Percentiles rank a stretch among this genome's conserved stretches.
These are phyloP conservation scores for Rhizopogon vulgaris DNA, from an alignment of 768 basidiomycete species.

Conservation along the genomic window DNA sequence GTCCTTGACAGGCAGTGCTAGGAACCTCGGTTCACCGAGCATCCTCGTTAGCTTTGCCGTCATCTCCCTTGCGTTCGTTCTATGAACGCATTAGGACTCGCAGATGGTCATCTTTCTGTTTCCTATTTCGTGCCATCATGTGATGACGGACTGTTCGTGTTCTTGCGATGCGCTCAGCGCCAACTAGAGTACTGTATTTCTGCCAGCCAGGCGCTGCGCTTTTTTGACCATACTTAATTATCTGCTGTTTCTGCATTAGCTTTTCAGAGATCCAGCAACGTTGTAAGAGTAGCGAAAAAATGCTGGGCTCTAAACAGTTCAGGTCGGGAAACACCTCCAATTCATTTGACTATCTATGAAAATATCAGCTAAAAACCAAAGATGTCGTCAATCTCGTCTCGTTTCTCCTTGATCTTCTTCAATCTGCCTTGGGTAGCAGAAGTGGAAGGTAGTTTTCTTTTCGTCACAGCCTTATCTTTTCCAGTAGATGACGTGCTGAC, in stretches of 20 bases:
- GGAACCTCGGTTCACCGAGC: slow-evolving; percentile 41
- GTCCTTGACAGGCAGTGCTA: slow-evolving; percentile 35
- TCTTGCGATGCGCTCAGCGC: not conserved
- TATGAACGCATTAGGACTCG: slow-evolving; percentile 27
- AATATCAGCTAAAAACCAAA: slow-evolving; percentile 36
- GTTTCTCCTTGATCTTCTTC: slow-evolving; percentile 33
- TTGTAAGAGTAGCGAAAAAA: not conserved
- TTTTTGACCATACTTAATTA: not conserved
- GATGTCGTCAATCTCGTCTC: slow-evolving; percentile 67
- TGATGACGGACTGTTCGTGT: not conserved
- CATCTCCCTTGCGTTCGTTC: slow-evolving; percentile 34
- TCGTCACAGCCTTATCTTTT: not conserved
- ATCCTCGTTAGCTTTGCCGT: slow-evolving; percentile 44
- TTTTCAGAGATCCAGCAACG: not conserved
- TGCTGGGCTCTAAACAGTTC: not conserved
- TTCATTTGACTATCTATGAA: not conserved
- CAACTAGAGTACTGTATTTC: not conserved
- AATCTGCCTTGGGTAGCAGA: not conserved
- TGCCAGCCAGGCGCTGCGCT: not conserved
- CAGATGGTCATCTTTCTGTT: not conserved
- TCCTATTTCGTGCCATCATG: not conserved
- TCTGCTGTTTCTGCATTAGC: not conserved
- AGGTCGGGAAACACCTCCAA: not conserved
- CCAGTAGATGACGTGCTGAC: not conserved
- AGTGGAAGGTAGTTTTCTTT: not conserved